Evolutionary conservation across 2,329 filamentous ascomycete genomes (phyloP).

Genomic region (Ascochyta fabae): DNA sequence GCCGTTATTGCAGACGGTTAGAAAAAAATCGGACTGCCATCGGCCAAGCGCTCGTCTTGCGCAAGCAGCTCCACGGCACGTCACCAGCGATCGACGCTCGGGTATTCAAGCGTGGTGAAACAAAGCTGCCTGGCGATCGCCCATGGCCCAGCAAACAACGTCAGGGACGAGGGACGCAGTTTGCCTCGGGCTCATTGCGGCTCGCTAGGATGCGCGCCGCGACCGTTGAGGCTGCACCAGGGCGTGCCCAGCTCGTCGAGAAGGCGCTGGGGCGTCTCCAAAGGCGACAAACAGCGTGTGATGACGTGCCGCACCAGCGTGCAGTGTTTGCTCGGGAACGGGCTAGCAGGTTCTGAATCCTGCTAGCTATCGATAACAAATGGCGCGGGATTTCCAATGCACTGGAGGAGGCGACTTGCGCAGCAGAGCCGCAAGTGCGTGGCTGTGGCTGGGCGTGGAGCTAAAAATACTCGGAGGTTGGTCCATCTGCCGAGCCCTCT

Average conservation of each 20-base stretch:
- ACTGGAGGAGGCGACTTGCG: conserved; percentile 1
- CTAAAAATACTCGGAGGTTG: conserved; percentile 9
- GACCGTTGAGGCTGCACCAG: conserved; percentile 4
- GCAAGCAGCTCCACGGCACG: conserved; percentile 11
- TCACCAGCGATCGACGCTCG: not conserved
- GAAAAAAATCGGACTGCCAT: not conserved
- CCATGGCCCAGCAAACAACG: not conserved
- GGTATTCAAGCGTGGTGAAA: not conserved
- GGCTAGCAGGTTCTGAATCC: not conserved
- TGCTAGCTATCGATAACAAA: conserved; percentile 7
- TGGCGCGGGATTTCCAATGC: not conserved
- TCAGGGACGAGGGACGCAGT: not conserved
- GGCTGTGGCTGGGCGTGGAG: not conserved
- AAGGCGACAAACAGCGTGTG: not conserved
- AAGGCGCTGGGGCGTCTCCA: too few relatives aligned
- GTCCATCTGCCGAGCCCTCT: not conserved
- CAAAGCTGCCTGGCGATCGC: conserved; percentile 9
- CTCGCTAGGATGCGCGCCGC: not conserved
- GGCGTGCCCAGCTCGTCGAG: not conserved
- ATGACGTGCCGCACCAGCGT: not conserved
- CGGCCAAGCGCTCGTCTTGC: conserved; percentile 2
- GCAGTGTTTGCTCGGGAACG: too few relatives aligned
- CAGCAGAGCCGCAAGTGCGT: conserved; percentile 14
- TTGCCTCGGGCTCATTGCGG: not conserved
- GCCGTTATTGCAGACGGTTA: not conserved